These are phyloP conservation scores for Boletus insuetus DNA, from an alignment of 768 basidiomycete species.

Conservation along the genomic window DNA sequence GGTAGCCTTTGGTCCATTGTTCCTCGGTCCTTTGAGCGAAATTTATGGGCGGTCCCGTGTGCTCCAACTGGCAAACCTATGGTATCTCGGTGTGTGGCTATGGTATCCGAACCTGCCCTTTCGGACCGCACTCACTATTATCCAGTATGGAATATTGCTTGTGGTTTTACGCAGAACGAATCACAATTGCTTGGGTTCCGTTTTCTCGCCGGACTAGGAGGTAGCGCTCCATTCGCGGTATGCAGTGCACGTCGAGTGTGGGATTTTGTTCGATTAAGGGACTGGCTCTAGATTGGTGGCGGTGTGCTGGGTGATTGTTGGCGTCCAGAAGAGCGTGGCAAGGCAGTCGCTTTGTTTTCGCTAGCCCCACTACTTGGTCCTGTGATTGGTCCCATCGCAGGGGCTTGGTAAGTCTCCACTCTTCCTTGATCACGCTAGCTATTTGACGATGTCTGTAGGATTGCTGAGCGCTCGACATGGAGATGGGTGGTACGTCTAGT, in stretches of 20 bases:
- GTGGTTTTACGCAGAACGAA: conserved; percentile 60
- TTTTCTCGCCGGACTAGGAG: conserved; percentile 70
- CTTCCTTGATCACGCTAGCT: background rate
- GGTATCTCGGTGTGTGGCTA: conserved; percentile 52
- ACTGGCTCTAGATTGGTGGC: conserved; percentile 51
- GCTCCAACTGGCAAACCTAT: conserved; percentile 61
- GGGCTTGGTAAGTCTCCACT: conserved; percentile 45
- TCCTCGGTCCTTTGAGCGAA: conserved; percentile 65
- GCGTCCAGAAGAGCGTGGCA: conserved; percentile 57
- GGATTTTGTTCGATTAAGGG: background rate
- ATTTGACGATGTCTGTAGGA: conserved; percentile 28
- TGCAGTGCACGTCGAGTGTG: background rate
- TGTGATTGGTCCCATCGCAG: conserved; percentile 59
- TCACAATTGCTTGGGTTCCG: conserved; percentile 64
- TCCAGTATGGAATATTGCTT: conserved; percentile 60
- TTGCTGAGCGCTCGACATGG: conserved; percentile 64
- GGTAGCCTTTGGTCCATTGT: conserved; percentile 31
- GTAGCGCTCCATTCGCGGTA: conserved; percentile 67
- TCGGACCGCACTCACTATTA: background rate
- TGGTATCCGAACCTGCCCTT: background rate
- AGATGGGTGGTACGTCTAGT: conserved; percentile 64
- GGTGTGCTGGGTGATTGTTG: conserved; percentile 63
- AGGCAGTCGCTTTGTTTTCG: conserved; percentile 61
- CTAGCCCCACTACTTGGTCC: conserved; percentile 60
- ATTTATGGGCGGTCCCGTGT: conserved; percentile 65